These are phyloP conservation scores for Taxillus chinensis DNA, from an alignment of 164 flowering plant genomes.

Conservation along the genomic window DNA sequence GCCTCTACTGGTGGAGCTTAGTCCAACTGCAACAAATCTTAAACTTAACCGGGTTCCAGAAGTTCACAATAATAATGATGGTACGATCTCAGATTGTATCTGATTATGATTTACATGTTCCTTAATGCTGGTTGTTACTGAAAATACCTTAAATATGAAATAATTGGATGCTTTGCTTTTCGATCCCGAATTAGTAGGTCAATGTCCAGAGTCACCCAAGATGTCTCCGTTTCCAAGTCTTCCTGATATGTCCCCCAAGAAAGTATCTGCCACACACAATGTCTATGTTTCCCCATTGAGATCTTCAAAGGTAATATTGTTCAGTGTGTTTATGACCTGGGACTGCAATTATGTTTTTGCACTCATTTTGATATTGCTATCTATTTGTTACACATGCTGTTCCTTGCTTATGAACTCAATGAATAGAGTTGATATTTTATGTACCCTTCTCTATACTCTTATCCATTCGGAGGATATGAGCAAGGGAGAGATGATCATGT, in stretches of 20 bases:
- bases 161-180: neutral
- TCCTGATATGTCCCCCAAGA: constrained; percentile 99
- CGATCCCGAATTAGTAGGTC: constrained; percentile 33
- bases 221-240: constrained; percentile 72
- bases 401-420: no score
- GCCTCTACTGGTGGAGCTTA: constrained; percentile 70
- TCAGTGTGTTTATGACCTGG: neutral
- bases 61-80: constrained; percentile 35
- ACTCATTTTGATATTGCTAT: no score
- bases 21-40: constrained; percentile 42
- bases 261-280: constrained; percentile 85
- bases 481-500: no score
- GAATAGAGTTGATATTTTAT: no score
- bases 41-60: constrained; percentile 38
- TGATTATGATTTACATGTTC: neutral
- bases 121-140: neutral
- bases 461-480: no score
- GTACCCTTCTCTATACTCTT: no score
- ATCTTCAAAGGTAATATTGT: constrained; percentile 64
- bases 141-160: neutral
- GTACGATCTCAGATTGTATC: constrained; percentile 20
- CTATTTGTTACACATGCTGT: no score
- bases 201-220: constrained; percentile 73
- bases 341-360: no score
- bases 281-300: constrained; percentile 97